Conservation (phyloP, 139 green algal species). For the Chlamydomonas schloesseri region DNA sequence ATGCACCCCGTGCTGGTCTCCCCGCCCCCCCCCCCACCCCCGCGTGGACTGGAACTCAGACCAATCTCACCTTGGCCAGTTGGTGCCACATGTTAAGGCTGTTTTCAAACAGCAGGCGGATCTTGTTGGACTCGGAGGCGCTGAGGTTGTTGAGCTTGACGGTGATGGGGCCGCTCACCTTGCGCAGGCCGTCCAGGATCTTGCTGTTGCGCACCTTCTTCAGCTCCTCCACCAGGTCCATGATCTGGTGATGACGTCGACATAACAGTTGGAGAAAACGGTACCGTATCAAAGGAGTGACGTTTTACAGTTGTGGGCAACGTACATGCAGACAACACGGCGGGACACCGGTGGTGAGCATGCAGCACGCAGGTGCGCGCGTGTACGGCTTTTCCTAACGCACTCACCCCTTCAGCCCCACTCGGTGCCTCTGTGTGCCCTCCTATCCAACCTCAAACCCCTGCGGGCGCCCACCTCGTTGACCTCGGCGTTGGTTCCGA, state of each 20-base stretch:
- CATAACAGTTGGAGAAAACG: too few species aligned
- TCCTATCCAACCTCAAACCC: too few species aligned
- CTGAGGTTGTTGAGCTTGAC: conserved; percentile 91
- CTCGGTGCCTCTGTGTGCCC: too few species aligned
- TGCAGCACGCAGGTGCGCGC: too few species aligned
- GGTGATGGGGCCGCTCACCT: conserved; percentile 76
- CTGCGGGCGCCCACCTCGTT: conserved; percentile 38
- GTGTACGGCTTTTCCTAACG: too few species aligned
- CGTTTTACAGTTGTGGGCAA: too few species aligned
- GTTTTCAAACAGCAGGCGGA: conserved; percentile 78
- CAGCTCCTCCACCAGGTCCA: conserved; percentile 77
- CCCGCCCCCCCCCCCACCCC: not conserved
- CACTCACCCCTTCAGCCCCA: too few species aligned
- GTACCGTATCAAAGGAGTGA: too few species aligned
- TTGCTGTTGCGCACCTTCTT: conserved; percentile 84
- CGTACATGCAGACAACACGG: too few species aligned
- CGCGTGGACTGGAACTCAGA: too few species aligned
- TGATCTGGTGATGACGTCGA: conserved; percentile 71
- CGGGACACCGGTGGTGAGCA: too few species aligned
- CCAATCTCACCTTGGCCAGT: conserved; percentile 65
- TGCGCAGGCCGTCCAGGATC: conserved; percentile 81
- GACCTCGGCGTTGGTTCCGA: conserved; percentile 45
- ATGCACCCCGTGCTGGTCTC: not conserved
- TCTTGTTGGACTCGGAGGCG: conserved; percentile 87
- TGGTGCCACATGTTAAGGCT: conserved; percentile 72